Conservation (phyloP, 73 alveolate species). For the Tetrahymena elliotti region DNA sequence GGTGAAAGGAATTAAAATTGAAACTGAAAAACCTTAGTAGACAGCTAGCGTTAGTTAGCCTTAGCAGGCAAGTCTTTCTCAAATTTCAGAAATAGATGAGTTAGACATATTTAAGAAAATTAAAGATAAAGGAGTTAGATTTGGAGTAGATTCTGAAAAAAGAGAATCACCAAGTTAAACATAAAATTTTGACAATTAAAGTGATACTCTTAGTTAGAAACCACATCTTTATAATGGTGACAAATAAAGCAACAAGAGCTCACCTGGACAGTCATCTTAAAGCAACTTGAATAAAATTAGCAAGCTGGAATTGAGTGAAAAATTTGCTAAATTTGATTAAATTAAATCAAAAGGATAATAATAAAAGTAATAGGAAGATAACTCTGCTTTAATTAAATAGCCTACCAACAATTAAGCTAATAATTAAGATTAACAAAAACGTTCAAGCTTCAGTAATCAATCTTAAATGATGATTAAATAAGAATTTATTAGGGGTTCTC, state of each 20-base stretch:
- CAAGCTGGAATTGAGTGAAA: not conserved
- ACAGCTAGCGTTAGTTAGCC: not conserved
- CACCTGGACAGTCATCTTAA: not conserved
- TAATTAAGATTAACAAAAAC: not conserved
- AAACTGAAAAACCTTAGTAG: not conserved
- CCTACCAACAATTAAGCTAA: not conserved
- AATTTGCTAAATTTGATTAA: not conserved
- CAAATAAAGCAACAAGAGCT: not conserved
- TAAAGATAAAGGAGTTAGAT: not conserved
- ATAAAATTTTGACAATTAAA: not conserved
- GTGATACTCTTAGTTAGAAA: not conserved
- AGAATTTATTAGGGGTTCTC: not conserved
- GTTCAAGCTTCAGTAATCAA: not conserved
- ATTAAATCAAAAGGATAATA: not conserved
- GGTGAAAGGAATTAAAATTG: not conserved
- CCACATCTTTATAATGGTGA: not conserved
- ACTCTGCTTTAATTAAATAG: not conserved
- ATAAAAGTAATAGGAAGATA: not conserved
- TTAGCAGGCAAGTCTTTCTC: not conserved
- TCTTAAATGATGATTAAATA: not conserved
- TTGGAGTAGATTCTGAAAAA: not conserved
- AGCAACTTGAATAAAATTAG: not conserved
- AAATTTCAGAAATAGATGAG: not conserved
- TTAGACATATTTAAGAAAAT: not conserved
- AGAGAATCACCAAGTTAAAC: not conserved